Base-by-base conservation (phyloP, 371 early-diverging fungal genomes). In the Homolaphlyctis polyrhiza region DNA sequence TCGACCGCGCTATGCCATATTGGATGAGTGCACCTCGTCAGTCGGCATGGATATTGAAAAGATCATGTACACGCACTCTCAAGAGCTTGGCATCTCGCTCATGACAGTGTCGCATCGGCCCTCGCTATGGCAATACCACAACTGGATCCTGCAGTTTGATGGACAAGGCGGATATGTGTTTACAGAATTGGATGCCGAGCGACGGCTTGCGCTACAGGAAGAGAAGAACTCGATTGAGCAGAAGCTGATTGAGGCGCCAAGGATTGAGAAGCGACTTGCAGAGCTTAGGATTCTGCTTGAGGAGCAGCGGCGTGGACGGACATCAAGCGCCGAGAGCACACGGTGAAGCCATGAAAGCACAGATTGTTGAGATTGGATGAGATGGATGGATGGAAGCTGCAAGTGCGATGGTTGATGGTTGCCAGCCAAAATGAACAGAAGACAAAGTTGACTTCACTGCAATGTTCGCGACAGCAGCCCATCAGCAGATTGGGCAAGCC, bases 51-150 rank as follows among this genome's bases (percentile, higher is more conserved):
- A 95, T 67, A 90, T 93, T 32, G 95, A 95, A 72, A 86, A 88
- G 3, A 73, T 92, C 66, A 91, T 95, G 90, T 95, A 95, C 79
- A 86, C 85, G 47, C 88, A 91, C 71, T 91, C 95, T 25, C 91
- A 90, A 69, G 85, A 86, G 54, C 76, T 90, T 51, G 90, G 90
- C 28, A 94, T 94, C 66, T 84, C 90, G 1, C 73, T 95, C 52
- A 75, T 95, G 55, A 95, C 95, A 0, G 91, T 95, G 57, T 90
- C 91, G 25, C 95, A 93, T 73, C 89, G 93, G 25, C 91, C 93
- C 25, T 86, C 91, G 0, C 66, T 95, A 47, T 90, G 90, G 83
- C 89, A 92, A 71, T 95, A 92, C 69, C 95, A 95, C 70, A 83
- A 85, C 67, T 87, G 86, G 69, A 77, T 90, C 49, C 75, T 91